Base-by-base conservation (phyloP, 2,329 filamentous ascomycete genomes). In the Pochonia chlamydosporia region DNA sequence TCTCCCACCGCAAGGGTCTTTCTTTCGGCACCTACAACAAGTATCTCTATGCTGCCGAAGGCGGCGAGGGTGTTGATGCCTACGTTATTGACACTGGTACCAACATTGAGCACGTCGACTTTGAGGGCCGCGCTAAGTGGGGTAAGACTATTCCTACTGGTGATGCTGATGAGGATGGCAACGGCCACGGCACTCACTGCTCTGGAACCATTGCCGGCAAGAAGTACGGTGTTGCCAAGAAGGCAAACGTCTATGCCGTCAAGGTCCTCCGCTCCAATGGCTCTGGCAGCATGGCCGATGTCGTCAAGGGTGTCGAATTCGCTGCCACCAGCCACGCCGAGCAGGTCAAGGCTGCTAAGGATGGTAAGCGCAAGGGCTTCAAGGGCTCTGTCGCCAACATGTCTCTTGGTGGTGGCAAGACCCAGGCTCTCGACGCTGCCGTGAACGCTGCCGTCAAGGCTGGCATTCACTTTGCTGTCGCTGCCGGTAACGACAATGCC, bases 301-400 rank as follows among this genome's bases (percentile, higher is more conserved):
- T 99, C 59, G 89, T 99, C 64, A 95, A 95, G 77, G 93, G 93
- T 68, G 93, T 99, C 54, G 92, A 99, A 74, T 97, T 82, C 74
- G 93, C 93, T 61, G 91, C 89, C 57, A 80, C 84, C 63, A 73
- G 81, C 58, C 95, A 99, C 73, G 62, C 79, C 43, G 80, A 88
- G 67, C 81, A 91, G 67, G 81, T 85, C 59, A 80, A 85, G 69
- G 75, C 74, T 52, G 88, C 88, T 62, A 95, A 95, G 85, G 78
- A 80, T 47, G 89, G 89, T 62, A 90, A 95, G 77, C 84, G 83
- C 72, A 87, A 97, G 86, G 87, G 87, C 67, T 97, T 96, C 86
- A 97, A 97, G 85, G 93, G 93, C 66, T 96, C 89, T 56, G 87
- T 92, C 64, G 93, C 95, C 76, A 99, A 99, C 84, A 99, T 99